Evolutionary conservation across 768 basidiomycete genomes (phyloP), one percentile per base, ranked within the genome.

Genomic region (Leccinum truebloodii): DNA sequence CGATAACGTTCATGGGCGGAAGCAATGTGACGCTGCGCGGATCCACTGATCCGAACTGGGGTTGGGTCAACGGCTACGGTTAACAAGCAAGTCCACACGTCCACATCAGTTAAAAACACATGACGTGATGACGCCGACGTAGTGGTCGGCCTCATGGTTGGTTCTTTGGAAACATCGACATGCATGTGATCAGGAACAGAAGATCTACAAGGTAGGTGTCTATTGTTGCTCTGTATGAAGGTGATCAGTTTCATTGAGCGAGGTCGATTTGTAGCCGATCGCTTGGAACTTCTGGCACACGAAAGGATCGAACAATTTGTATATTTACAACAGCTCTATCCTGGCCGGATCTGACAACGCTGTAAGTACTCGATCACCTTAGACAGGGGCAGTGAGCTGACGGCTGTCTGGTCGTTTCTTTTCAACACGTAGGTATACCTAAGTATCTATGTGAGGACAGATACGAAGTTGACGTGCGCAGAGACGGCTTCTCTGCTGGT

Each of bases 1-100:
- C 72, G 86, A 78, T 88, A 50, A 66, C 80, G 1, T 85, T 86
- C 61, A 73, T 71, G 3, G 83, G 81, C 13, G 84, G 86, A 4
- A 79, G 68, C 44, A 86, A 86, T 57, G 82, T 87, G 49, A 86
- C 84, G 10, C 68, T 88, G 7, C 75, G 82, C 28, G 84, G 87
- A 0, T 80, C 81, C 22, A 72, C 68, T 12, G 81, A 87, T 61
- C 80, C 83, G 0, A 60, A 82, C 3, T 84, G 83, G 83, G 86
- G 86, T n/a, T 87, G 85, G 85, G 79, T 88, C 0, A 81, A 86
- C 63, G 82, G 76, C 2, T 81, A 87, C 54, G 86, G 86, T 1
- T 83, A 86, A 72, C 77, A 77, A 34, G 82, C 81, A 58, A 54
- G 74, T 37, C 18, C 30, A 20, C 55, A 32, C 44, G 32, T 37